Conservation (phyloP, 192 early-diverging fungal genomes). For the Funneliformis geosporum region DNA sequence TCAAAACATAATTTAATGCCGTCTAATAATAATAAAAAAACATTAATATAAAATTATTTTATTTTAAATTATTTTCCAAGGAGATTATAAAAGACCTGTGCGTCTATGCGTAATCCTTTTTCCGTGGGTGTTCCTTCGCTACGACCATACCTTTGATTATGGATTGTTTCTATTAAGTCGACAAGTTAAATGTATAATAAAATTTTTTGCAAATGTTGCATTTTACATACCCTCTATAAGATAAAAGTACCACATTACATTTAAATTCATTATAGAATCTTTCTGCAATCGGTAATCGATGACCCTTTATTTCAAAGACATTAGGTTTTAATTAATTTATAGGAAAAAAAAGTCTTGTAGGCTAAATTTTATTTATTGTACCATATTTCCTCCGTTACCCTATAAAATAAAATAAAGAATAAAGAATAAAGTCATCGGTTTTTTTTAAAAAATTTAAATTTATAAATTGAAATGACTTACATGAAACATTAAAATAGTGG, state of each 20-base stretch:
- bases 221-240: conserved; percentile 83
- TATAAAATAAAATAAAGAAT: conserved; percentile 32
- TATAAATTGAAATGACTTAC: conserved; percentile 38
- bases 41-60: not conserved
- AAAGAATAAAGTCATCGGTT: not conserved
- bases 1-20: conserved; percentile 79
- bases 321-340: not conserved
- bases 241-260: conserved; percentile 94
- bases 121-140: conserved; percentile 87
- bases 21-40: conserved; percentile 47
- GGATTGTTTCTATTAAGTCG: not conserved
- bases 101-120: conserved; percentile 87
- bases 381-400: conserved; percentile 98
- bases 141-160: conserved; percentile 69
- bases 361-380: conserved; percentile 25
- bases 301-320: conserved; percentile 61
- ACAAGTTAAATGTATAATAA: too few relatives aligned
- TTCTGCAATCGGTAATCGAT: conserved; percentile 89
- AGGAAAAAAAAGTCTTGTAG: not conserved
- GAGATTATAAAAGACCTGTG: conserved; percentile 52
- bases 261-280: conserved; percentile 65
- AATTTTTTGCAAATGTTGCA: not conserved
- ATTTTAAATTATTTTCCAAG: not conserved
- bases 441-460: not conserved
- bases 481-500: conserved; percentile 89